Conservation (phyloP, 768 basidiomycete species). For the Hemileccinum rubropunctum region DNA sequence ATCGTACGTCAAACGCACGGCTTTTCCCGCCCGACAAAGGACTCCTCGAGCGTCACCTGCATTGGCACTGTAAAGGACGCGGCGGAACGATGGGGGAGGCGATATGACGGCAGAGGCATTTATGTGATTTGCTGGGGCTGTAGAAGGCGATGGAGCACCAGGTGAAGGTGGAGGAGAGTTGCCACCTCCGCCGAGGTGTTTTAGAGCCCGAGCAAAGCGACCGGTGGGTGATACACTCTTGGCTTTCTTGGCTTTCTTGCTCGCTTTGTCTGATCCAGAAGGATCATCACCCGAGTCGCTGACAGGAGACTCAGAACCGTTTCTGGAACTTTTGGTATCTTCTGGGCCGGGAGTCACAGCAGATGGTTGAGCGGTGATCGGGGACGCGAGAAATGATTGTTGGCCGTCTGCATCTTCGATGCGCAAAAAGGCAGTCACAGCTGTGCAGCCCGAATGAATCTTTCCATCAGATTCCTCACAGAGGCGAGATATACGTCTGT, state of each 20-base stretch:
- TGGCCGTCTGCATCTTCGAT: constrained; percentile 78
- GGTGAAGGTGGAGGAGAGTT: constrained; percentile 19
- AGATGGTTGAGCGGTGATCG: constrained; percentile 25
- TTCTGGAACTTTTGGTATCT: constrained; percentile 31
- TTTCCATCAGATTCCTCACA: constrained; percentile 87
- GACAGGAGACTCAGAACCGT: constrained; percentile 41
- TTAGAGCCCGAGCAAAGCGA: constrained; percentile 55
- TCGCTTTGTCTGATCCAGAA: constrained; percentile 32
- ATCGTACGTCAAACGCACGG: constrained; percentile 93
- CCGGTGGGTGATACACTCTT: constrained; percentile 40
- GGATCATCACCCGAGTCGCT: constrained; percentile 42
- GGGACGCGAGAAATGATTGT: constrained; percentile 59
- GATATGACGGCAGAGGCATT: constrained; percentile 30
- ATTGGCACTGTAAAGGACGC: constrained; percentile 93
- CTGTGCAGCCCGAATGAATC: constrained; percentile 96
- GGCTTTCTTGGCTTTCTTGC: constrained; percentile 42
- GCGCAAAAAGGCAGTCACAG: constrained; percentile 92
- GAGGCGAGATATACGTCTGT: constrained; percentile 75
- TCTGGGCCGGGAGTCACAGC: constrained; percentile 32
- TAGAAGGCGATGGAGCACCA: constrained; percentile 1
- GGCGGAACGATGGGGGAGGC: constrained; percentile 52
- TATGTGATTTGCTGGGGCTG: constrained; percentile 31
- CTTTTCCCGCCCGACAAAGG: constrained; percentile 85
- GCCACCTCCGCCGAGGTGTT: constrained; percentile 42
- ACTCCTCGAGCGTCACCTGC: constrained; percentile 96